Evolutionary conservation across 257 asterid genomes (phyloP), one percentile per base, ranked within the genome.

Genomic region (Nicotiana benthamiana): DNA sequence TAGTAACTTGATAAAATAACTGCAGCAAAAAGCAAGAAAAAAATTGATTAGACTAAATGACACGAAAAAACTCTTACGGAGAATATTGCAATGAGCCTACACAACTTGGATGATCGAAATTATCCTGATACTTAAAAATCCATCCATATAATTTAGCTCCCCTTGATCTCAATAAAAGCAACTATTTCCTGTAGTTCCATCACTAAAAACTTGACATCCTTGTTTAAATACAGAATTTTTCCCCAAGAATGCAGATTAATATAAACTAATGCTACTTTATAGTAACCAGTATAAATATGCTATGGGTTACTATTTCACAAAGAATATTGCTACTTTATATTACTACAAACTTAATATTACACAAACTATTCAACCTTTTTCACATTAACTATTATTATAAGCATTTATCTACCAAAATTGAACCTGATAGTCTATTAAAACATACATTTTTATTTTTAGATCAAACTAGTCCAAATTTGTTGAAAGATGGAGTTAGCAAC

Each of bases 1-100:
- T 52, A 96, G 87, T 79, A 91, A 72, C 90, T 93, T 91, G 22
- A 90, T 93, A 85, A 94, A 94, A 87, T 91, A 94, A 88, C 98
- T 94, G 97, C 92, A 83, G 59, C 77, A 81, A 57, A 86, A 27
- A 8, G 2, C 32, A 48, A 48, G 43, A 22, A 43, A 43, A 34
- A 36, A 22, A 3, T 11, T 43, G 12, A 48, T 48, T 12, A 74
- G 61, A 74, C 61, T 48, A 74, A 53, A 15, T 48, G 61, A 24
- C 12, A 26, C 1, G 9, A 48, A 46, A 6, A 15, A 74, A 15
- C 10, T 26, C 9, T 15, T 4, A 17, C 3, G 2, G 26, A 12
- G 62, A 18, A 18, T 1, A 6, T 24, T 56, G 2, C 12, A 56
- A 26, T 74, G 18, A 24, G 4, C 4, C 40, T 22, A 57, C 77